phyloP scores from a whole-genome alignment of 805 yeast genomes.

The Candida orba region DNA sequence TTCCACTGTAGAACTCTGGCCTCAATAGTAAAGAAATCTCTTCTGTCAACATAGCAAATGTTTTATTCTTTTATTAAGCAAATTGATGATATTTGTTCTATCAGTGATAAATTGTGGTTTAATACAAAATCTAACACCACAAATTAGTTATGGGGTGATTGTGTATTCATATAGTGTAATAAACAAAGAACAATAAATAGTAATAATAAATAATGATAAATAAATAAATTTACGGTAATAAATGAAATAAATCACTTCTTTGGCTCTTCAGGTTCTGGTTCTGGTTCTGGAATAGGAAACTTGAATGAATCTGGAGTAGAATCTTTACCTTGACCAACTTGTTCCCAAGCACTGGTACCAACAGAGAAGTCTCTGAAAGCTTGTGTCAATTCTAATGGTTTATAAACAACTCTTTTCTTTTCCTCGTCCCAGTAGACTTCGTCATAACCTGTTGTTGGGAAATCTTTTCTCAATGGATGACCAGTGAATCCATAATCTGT shows the following conservation, averaged over 20 bases:
- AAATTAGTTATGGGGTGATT: too few relatives aligned
- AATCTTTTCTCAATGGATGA: conserved; percentile 85
- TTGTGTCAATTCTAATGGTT: conserved; percentile 85
- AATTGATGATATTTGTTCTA: too few relatives aligned
- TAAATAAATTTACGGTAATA: neutral
- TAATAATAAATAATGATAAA: conserved; percentile 2
- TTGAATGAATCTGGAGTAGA: conserved; percentile 74
- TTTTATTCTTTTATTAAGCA: too few relatives aligned
- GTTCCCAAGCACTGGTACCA: conserved; percentile 88
- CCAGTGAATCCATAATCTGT: conserved; percentile 93
- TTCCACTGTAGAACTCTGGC: too few relatives aligned
- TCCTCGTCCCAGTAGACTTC: conserved; percentile 89
- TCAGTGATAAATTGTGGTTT: neutral
- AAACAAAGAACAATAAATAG: too few relatives aligned
- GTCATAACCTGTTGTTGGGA: conserved; percentile 89
- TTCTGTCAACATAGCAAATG: too few relatives aligned
- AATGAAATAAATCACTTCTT: conserved; percentile 15
- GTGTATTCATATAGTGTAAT: too few relatives aligned
- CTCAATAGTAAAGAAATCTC: too few relatives aligned
- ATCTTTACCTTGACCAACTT: conserved; percentile 81
- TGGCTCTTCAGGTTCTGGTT: conserved; percentile 43
- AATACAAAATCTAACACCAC: too few relatives aligned
- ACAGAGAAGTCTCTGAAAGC: conserved; percentile 88
- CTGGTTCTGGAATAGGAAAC: conserved; percentile 78
- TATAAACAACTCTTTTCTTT: conserved; percentile 82